phyloP scores from a whole-genome alignment of 148 eudicot genomes.

The Amaranthus hypochondriacus region DNA sequence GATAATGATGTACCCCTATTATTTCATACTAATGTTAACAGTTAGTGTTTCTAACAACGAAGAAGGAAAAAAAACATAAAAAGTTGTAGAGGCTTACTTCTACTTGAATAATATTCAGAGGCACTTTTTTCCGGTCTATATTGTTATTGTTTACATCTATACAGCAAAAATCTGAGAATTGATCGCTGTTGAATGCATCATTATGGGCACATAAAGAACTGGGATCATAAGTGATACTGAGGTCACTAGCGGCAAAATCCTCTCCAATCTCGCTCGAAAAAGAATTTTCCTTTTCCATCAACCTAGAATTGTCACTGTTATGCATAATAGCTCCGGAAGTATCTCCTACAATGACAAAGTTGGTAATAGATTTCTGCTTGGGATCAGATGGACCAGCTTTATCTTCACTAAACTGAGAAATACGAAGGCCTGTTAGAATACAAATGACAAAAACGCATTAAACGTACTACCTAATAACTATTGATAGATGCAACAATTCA shows the following conservation, averaged over 20 bases:
- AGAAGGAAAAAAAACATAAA: not conserved
- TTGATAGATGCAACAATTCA: not conserved
- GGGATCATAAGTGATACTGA: not conserved
- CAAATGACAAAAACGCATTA: not conserved
- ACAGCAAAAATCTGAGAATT: conserved; percentile 32
- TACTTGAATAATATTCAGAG: conserved; percentile 5
- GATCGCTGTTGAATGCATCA: conserved; percentile 32
- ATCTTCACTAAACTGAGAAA: conserved; percentile 82
- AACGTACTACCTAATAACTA: conserved; percentile 1
- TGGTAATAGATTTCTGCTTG: conserved; percentile 73
- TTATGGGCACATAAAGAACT: conserved; percentile 17
- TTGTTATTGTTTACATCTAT: conserved; percentile 16
- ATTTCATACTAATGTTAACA: not conserved
- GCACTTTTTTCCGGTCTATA: not conserved
- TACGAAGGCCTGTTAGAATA: conserved; percentile 62
- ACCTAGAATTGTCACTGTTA: conserved; percentile 18
- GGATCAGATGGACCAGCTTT: conserved; percentile 60
- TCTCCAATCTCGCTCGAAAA: conserved; percentile 16
- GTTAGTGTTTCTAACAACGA: not conserved
- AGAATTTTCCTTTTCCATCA: conserved; percentile 28
- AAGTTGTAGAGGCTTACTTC: conserved; percentile 9
- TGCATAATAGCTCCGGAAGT: conserved; percentile 27
- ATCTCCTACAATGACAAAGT: conserved; percentile 49
- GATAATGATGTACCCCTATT: not conserved
- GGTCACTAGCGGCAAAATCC: conserved; percentile 28